A percentile compares a stretch with the other conserved stretches of the same genome.
These are phyloP conservation scores for Isabelozyma rhagii DNA, from an alignment of 805 yeast species.

Conservation along the genomic window DNA sequence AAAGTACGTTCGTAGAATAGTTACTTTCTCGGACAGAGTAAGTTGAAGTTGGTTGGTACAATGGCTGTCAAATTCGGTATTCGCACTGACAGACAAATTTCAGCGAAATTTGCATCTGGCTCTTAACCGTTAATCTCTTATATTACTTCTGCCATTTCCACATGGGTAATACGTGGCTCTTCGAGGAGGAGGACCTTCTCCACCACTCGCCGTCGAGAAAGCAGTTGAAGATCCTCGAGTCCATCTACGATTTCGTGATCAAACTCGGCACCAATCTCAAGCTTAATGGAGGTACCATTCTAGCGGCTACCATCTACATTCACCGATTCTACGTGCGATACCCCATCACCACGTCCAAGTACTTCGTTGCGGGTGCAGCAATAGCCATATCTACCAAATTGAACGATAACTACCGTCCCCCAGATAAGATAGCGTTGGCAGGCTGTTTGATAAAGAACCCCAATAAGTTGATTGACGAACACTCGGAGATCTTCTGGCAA, in stretches of 20 bases:
- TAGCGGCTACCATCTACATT: conserved; percentile 39
- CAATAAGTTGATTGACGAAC: conserved; percentile 32
- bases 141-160: too few relatives aligned
- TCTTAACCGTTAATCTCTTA: neutral
- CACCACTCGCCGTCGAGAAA: conserved; percentile 30
- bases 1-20: too few relatives aligned
- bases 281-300: conserved; percentile 39
- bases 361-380: conserved; percentile 43
- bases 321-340: conserved; percentile 39
- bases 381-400: conserved; percentile 41
- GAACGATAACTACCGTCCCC: conserved; percentile 40
- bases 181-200: conserved; percentile 31
- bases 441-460: conserved; percentile 36
- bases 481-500: conserved; percentile 39
- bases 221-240: conserved; percentile 31
- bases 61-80: neutral
- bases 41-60: too few relatives aligned
- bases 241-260: conserved; percentile 36
- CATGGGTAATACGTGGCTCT: conserved; percentile 32
- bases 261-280: conserved; percentile 33
- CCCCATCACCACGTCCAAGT: conserved; percentile 42
- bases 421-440: conserved; percentile 39
- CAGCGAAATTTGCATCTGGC: neutral
- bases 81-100: neutral
- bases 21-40: too few relatives aligned